phyloP scores from a whole-genome alignment of 1,139 yeast species.

The Saccharomyces uvarum region DNA sequence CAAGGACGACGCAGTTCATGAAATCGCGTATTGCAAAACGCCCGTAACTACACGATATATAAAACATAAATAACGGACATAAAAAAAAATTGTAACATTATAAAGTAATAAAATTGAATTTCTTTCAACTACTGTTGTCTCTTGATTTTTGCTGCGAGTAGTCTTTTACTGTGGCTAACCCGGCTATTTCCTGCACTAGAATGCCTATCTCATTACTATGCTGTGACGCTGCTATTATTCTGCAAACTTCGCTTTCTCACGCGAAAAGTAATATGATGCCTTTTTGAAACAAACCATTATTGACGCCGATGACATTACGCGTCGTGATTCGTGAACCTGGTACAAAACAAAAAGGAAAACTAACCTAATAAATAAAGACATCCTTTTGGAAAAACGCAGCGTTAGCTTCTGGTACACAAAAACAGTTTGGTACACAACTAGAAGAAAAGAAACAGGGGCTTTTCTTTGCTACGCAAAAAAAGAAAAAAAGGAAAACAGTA shows the following conservation, averaged over 20 bases:
- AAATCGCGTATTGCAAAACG: background rate
- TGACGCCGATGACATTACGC: background rate
- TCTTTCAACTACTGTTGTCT: background rate
- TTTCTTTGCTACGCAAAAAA: background rate
- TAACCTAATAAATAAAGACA: background rate
- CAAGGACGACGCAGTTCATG: background rate
- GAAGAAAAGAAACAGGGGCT: background rate
- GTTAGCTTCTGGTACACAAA: conserved; percentile 3
- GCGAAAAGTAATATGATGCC: background rate
- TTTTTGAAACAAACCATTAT: background rate
- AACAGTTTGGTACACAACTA: conserved; percentile 4
- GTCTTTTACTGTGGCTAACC: no score
- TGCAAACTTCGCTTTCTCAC: background rate
- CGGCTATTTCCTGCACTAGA: no score
- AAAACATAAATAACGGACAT: background rate
- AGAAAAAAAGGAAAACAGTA: background rate
- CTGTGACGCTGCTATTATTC: background rate
- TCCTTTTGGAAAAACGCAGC: background rate
- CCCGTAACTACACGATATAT: background rate
- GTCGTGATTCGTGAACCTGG: background rate
- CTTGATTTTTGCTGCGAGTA: background rate
- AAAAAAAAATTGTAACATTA: background rate
- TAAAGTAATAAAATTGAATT: background rate
- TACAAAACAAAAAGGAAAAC: background rate
- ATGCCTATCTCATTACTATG: background rate